phyloP scores from a whole-genome alignment of 2,329 filamentous ascomycete species.

The Neopestalotiopsis sp. region DNA sequence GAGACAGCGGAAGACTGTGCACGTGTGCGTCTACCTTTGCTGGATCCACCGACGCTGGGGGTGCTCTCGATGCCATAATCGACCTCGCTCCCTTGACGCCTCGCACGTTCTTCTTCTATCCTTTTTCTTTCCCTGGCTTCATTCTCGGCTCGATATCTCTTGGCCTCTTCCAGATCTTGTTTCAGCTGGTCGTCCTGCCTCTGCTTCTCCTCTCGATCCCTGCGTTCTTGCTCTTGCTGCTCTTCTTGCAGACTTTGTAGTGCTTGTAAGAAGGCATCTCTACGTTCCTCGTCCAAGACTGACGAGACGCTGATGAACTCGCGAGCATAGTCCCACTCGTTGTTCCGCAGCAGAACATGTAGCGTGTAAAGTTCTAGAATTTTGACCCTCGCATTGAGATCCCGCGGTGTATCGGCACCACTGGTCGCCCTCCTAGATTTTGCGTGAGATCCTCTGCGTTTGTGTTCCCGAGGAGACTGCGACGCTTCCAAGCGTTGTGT shows the following conservation, averaged over 20 bases:
- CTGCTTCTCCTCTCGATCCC: conserved; percentile 63
- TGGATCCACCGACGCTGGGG: conserved; percentile 42
- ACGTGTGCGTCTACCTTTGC: conserved; percentile 35
- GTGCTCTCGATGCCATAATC: conserved; percentile 72
- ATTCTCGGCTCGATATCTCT: conserved; percentile 61
- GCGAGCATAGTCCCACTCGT: conserved; percentile 93
- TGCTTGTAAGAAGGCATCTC: conserved; percentile 87
- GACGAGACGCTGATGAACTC: conserved; percentile 89
- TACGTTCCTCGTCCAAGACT: conserved; percentile 88
- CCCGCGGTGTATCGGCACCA: conserved; percentile 81
- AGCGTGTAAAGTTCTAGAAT: conserved; percentile 94
- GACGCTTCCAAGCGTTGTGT: conserved; percentile 63
- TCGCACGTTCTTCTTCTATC: conserved; percentile 58
- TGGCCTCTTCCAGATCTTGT: conserved; percentile 61
- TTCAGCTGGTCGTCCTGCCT: conserved; percentile 62
- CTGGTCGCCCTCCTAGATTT: conserved; percentile 49
- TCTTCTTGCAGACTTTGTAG: conserved; percentile 85
- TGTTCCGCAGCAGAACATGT: conserved; percentile 90
- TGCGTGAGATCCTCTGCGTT: conserved; percentile 44
- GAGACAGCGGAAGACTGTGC: conserved; percentile 40
- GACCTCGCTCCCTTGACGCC: conserved; percentile 61
- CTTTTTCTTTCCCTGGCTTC: conserved; percentile 59
- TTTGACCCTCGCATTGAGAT: conserved; percentile 84
- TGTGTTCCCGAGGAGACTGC: conserved; percentile 36
- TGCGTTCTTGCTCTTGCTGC: conserved; percentile 72